Evolutionary conservation across 768 basidiomycete genomes (phyloP).

Genomic region (Boletus subparvulus): DNA sequence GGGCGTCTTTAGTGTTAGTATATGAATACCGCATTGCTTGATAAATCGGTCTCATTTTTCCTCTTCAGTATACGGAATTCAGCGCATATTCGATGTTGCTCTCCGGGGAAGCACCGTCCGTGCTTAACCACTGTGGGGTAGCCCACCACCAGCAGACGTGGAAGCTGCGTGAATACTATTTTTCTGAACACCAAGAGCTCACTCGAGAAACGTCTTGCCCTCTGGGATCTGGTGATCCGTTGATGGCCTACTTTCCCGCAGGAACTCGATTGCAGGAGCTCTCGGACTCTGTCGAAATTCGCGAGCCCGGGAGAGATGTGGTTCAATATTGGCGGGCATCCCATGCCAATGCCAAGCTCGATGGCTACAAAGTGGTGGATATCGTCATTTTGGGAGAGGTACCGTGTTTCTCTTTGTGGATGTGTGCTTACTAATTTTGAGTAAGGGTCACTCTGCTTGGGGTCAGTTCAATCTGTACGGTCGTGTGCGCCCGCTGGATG

Average conservation of each 20-base stretch:
- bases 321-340: constrained; percentile 31
- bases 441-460: constrained; percentile 90
- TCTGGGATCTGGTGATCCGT: constrained; percentile 57
- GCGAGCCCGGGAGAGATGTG: constrained; percentile 39
- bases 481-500: constrained; percentile 78
- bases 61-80: constrained; percentile 74
- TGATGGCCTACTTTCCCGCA: constrained; percentile 60
- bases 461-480: constrained; percentile 81
- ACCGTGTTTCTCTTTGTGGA: not conserved
- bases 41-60: not conserved
- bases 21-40: not conserved
- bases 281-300: constrained; percentile 46
- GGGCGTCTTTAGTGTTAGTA: constrained; percentile 68
- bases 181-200: constrained; percentile 37
- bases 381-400: constrained; percentile 78
- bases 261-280: constrained; percentile 51
- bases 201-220: constrained; percentile 24
- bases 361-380: constrained; percentile 43
- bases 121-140: constrained; percentile 70
- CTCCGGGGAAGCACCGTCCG: constrained; percentile 61
- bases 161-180: constrained; percentile 78
- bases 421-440: constrained; percentile 4
- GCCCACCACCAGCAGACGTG: constrained; percentile 89
- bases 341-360: constrained; percentile 24
- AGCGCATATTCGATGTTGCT: constrained; percentile 77